Conservation (phyloP, 169 alveolate genomes). For the Besnoitia besnoiti region DNA sequence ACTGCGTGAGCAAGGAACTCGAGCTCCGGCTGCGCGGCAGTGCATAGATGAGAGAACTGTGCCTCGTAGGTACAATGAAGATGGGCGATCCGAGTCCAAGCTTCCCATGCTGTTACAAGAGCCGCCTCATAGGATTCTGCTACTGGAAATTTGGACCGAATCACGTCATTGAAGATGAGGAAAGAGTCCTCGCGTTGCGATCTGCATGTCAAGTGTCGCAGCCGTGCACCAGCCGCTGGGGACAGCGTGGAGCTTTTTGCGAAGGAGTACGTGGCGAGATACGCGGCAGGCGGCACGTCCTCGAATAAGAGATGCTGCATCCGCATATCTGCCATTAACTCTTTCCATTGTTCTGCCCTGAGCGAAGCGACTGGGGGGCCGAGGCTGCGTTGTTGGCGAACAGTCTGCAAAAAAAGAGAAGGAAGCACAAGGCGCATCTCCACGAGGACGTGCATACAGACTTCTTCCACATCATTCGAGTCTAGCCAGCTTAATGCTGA, state of each 20-base stretch:
- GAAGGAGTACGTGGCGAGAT: background rate
- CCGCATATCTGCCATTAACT: constrained; percentile 10
- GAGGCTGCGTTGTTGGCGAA: constrained; percentile 7
- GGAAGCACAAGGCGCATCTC: too few relatives aligned
- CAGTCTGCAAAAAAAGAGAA: background rate
- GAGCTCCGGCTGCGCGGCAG: constrained; percentile 15
- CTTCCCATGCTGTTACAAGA: background rate
- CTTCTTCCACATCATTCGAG: too few relatives aligned
- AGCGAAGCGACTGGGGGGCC: background rate
- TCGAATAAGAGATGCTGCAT: background rate
- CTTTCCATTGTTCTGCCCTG: background rate
- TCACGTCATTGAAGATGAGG: background rate
- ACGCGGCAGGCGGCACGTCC: background rate
- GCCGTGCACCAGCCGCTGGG: background rate
- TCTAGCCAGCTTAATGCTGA: too few relatives aligned
- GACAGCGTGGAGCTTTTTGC: background rate
- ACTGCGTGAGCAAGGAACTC: constrained; percentile 7
- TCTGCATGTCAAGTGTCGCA: background rate
- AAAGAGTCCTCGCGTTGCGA: background rate
- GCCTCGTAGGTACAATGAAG: background rate
- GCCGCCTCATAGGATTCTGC: background rate
- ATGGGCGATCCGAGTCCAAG: background rate
- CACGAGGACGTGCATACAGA: too few relatives aligned
- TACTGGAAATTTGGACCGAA: background rate
- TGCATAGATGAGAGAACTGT: constrained; percentile 9